Conservation (phyloP, 2,329 filamentous ascomycete species). For the Simplicillium aogashimaense region DNA sequence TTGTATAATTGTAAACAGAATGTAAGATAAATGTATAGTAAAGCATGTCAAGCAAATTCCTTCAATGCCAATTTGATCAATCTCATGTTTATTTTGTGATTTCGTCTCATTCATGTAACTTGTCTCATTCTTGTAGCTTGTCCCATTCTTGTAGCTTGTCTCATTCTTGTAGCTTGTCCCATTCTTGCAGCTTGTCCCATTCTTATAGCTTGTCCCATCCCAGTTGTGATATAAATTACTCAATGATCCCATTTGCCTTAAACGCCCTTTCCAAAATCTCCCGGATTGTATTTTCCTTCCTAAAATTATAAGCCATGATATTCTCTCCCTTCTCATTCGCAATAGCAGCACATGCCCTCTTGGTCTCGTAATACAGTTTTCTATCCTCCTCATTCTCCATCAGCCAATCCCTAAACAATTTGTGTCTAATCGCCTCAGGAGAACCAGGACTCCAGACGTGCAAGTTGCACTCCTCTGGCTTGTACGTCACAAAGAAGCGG, state of each 20-base stretch:
- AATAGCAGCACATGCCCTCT: constrained; percentile 20
- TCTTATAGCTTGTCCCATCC: no score
- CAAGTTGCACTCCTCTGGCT: constrained; percentile 26
- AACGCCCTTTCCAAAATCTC: constrained; percentile 18
- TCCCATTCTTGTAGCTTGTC: no score
- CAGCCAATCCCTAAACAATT: constrained; percentile 32
- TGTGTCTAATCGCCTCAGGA: constrained; percentile 26
- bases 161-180: no score
- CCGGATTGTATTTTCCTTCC: constrained; percentile 25
- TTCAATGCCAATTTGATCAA: no score
- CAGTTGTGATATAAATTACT: no score
- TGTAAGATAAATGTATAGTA: neutral
- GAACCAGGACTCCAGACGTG: constrained; percentile 30
- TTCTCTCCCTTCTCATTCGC: constrained; percentile 17
- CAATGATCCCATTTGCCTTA: constrained; percentile 1
- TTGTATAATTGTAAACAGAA: neutral
- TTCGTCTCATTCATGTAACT: no score
- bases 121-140: no score
- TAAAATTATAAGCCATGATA: constrained; percentile 23
- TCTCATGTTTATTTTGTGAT: no score
- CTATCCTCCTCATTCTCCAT: constrained; percentile 20
- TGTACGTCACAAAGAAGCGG: constrained; percentile 23
- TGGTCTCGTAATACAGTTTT: constrained; percentile 25
- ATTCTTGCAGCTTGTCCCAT: no score
- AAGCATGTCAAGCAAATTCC: no score